These are phyloP conservation scores for Jackrogersella minutella DNA, from an alignment of 495 filamentous ascomycete species.

Conservation along the genomic window DNA sequence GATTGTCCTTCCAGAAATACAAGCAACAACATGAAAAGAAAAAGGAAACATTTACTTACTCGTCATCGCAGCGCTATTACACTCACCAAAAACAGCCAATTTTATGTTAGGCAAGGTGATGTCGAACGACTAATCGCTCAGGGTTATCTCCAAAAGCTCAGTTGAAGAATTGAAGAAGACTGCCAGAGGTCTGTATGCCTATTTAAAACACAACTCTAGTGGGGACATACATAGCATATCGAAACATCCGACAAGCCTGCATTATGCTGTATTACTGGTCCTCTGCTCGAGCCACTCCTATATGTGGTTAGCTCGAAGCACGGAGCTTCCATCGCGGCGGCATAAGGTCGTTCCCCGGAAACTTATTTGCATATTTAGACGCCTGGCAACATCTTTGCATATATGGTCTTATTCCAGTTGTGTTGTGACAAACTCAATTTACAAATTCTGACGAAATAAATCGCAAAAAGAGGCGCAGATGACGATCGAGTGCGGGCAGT, in stretches of 20 bases:
- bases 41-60: too few species aligned
- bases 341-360: slow-evolving; percentile 28
- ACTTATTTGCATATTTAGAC: slow-evolving; percentile 23
- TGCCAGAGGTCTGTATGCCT: neutral
- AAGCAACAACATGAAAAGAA: slow-evolving; percentile 33
- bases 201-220: slow-evolving; percentile 2
- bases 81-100: slow-evolving; percentile 96
- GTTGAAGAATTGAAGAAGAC: slow-evolving; percentile 67
- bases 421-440: slow-evolving; percentile 30
- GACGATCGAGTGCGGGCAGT: slow-evolving; percentile 22
- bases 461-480: slow-evolving; percentile 33
- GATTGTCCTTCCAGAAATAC: slow-evolving; percentile 37
- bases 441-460: slow-evolving; percentile 38
- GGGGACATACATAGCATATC: neutral
- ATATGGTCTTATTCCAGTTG: slow-evolving; percentile 7
- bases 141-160: slow-evolving; percentile 94
- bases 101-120: slow-evolving; percentile 95
- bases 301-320: slow-evolving; percentile 20
- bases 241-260: neutral
- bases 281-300: neutral
- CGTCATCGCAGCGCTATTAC: slow-evolving; percentile 77
- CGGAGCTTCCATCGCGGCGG: slow-evolving; percentile 16
- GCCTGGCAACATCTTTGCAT: slow-evolving; percentile 19
- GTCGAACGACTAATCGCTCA: slow-evolving; percentile 94
- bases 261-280: neutral